Base-by-base conservation (phyloP, 371 early-diverging fungal genomes). In the Mucor racemosus region DNA sequence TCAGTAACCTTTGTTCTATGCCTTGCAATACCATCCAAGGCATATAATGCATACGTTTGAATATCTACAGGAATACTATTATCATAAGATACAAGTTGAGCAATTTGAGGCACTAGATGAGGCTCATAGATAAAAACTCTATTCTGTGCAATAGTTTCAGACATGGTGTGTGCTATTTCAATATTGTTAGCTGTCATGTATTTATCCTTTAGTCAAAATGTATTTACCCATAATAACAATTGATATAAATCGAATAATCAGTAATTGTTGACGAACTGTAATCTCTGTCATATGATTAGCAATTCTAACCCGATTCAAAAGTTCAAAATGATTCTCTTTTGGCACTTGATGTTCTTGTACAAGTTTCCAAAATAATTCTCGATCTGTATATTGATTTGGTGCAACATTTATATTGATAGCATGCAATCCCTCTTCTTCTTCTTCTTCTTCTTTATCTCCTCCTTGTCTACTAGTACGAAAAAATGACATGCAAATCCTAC, bases 61-160 rank as follows among this genome's bases (percentile, higher is more conserved):
- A 94, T 77, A 58, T 81, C 81, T 54, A 68, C 58, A 36, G 60
- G 39, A 17, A 62, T 58, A 48, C 41, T 38, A n/a, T 55, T 55
- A 35, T 55, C 55, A 15, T 55, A 55, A 68, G 91, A 88, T 19
- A 95, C 76, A 15, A 95, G 65, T 54, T 94, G 92, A 0, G 92
- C 90, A 5, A 97, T 69, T 40, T 92, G 86, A 11, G 85, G 71
- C 14, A 95, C 88, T 35, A 96, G 79, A 72, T 91, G 89, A 11
- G 96, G 96, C 63, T 97, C 97, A 72, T 91, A 92, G 11, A 90
- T 78, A 67, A 95, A 92, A 31, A 97, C 80, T 61, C 85, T 87
- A 65, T 87, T 89, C 57, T 90, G 86, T 33, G 92, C 88, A 42
- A 88, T 81, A 1, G 87, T 83, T 72, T 36, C 58, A 50, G 36